These are phyloP conservation scores for Pavlovales sp. DNA, from an alignment of 208 protist genomes.

Conservation along the genomic window DNA sequence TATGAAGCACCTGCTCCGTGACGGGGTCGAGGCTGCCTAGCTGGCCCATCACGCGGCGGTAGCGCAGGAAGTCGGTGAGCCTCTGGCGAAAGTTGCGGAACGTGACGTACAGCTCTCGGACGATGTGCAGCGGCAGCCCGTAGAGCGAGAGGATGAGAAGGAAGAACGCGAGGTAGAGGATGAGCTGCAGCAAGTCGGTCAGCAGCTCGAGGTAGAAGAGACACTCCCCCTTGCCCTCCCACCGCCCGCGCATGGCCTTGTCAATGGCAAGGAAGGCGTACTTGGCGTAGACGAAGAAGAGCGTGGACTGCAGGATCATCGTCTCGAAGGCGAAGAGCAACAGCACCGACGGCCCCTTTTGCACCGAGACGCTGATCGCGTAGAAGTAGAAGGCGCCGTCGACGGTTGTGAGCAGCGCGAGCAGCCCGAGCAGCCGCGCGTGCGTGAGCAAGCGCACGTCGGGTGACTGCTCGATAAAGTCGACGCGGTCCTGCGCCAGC, in stretches of 20 bases:
- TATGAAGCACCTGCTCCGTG: constrained; percentile 5
- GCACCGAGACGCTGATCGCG: not conserved
- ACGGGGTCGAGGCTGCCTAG: not conserved
- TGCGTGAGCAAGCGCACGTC: constrained; percentile 21
- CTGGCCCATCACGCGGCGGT: constrained; percentile 38
- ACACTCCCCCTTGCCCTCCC: constrained; percentile 44
- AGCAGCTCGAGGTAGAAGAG: constrained; percentile 52
- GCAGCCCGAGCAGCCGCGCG: constrained; percentile 43
- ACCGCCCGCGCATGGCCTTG: constrained; percentile 26
- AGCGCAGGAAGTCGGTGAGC: constrained; percentile 48
- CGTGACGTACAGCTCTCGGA: constrained; percentile 51
- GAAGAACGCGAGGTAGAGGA: constrained; percentile 56
- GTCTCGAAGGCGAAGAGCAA: constrained; percentile 46
- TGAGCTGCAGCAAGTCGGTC: constrained; percentile 47
- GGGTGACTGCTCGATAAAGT: constrained; percentile 52
- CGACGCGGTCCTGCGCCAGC: constrained; percentile 60
- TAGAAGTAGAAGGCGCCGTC: constrained; percentile 16
- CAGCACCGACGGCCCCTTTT: constrained; percentile 23
- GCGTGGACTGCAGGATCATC: constrained; percentile 34
- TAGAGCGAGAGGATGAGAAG: constrained; percentile 46
- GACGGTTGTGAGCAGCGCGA: constrained; percentile 8
- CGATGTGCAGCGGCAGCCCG: constrained; percentile 52
- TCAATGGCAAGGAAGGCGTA: constrained; percentile 48
- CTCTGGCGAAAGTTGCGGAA: constrained; percentile 39
- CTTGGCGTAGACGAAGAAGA: constrained; percentile 45